These are phyloP conservation scores for Hansenula lynferdii DNA, from an alignment of 1,139 yeast species.

Conservation along the genomic window DNA sequence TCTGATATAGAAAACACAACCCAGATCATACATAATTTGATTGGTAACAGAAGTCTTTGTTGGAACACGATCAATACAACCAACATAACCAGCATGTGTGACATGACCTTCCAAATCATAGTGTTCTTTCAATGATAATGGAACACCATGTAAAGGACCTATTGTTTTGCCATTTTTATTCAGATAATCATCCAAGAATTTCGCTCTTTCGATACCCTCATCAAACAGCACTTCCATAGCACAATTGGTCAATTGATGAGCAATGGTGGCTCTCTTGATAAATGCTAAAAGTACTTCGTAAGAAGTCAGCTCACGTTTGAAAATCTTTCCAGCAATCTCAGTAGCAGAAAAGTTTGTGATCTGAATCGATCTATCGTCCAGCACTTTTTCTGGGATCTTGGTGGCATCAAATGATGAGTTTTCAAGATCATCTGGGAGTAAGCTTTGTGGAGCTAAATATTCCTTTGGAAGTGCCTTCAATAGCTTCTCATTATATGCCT, in stretches of 20 bases:
- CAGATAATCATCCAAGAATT: constrained; percentile 47
- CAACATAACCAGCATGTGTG: constrained; percentile 63
- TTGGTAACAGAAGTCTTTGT: constrained; percentile 45
- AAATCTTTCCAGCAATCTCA: constrained; percentile 33
- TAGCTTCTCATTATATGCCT: constrained; percentile 41
- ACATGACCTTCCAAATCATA: constrained; percentile 51
- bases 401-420: constrained; percentile 31
- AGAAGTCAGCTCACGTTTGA: constrained; percentile 26
- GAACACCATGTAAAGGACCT: constrained; percentile 78
- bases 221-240: constrained; percentile 54
- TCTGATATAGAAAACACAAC: constrained; percentile 58
- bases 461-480: constrained; percentile 37
- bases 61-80: constrained; percentile 45
- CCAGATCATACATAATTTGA: constrained; percentile 51
- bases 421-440: constrained; percentile 32
- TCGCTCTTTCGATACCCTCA: constrained; percentile 51
- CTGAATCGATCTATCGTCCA: constrained; percentile 30
- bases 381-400: constrained; percentile 34
- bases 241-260: constrained; percentile 53
- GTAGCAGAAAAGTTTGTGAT: constrained; percentile 25
- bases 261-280: constrained; percentile 37
- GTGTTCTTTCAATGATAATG: constrained; percentile 75
- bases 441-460: constrained; percentile 31
- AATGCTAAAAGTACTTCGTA: constrained; percentile 28
- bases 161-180: constrained; percentile 50